Conservation (phyloP, 495 filamentous ascomycete genomes). For the Neurospora terricola region DNA sequence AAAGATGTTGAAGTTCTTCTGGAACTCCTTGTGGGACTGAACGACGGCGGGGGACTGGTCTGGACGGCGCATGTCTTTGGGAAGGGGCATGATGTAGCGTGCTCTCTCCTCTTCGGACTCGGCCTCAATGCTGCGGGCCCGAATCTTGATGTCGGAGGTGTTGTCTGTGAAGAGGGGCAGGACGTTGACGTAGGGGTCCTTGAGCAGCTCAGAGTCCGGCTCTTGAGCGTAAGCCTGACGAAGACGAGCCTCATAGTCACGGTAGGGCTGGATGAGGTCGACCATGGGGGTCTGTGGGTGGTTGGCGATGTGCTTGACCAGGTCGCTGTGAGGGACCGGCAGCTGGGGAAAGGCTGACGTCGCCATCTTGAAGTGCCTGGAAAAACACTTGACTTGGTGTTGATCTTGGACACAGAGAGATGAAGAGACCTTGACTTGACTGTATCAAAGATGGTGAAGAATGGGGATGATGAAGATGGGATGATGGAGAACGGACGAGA, state of each 20-base stretch:
- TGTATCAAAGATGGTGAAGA: background rate
- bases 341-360: conserved; percentile 29
- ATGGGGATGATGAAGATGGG: background rate
- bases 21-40: conserved; percentile 53
- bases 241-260: conserved; percentile 54
- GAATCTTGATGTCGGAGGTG: conserved; percentile 45
- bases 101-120: conserved; percentile 51
- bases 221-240: conserved; percentile 66
- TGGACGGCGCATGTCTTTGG: conserved; percentile 44
- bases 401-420: background rate
- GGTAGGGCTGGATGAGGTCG: conserved; percentile 57
- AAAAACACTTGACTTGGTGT: background rate
- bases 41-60: conserved; percentile 58
- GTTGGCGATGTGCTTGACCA: conserved; percentile 36
- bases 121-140: conserved; percentile 49
- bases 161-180: conserved; percentile 56
- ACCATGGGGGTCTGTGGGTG: conserved; percentile 44
- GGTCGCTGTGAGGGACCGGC: conserved; percentile 30
- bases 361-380: conserved; percentile 17
- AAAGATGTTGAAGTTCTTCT: conserved; percentile 67
- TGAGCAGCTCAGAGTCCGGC: conserved; percentile 44
- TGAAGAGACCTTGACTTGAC: background rate
- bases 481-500: background rate
- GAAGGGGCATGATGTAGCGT: conserved; percentile 62
- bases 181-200: conserved; percentile 54